Evolutionary conservation across 176 grass and related monocot species (phyloP).

Genomic region (Zizania latifolia): DNA sequence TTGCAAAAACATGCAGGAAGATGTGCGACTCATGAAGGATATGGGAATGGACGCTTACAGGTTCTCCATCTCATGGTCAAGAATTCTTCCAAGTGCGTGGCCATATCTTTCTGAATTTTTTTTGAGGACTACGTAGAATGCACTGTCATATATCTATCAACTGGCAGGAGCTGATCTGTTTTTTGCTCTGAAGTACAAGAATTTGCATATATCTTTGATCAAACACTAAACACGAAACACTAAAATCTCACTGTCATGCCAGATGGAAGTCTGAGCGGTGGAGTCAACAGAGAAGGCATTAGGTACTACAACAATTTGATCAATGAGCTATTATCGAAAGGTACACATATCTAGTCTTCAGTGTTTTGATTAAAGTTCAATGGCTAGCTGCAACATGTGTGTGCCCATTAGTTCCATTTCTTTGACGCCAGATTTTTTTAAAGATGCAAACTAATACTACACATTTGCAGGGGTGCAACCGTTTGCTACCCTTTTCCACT

Average conservation of each 20-base stretch:
- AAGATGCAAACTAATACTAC: neutral
- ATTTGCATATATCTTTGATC: neutral
- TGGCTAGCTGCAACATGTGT: neutral
- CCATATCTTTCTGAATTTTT: neutral
- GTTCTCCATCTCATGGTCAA: constrained; percentile 62
- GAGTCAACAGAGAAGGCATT: constrained; percentile 50
- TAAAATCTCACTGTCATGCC: neutral
- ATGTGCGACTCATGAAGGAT: constrained; percentile 54
- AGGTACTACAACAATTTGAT: constrained; percentile 57
- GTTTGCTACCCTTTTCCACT: constrained; percentile 63
- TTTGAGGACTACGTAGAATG: neutral
- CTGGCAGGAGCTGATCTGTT: no score
- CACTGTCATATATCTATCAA: neutral
- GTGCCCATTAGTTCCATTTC: neutral
- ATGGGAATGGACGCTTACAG: constrained; percentile 59
- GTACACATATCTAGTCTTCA: neutral
- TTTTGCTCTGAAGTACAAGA: neutral
- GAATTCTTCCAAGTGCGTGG: constrained; percentile 58
- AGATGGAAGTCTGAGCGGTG: constrained; percentile 55
- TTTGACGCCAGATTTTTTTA: neutral
- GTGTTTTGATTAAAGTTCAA: neutral
- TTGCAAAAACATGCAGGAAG: constrained; percentile 37
- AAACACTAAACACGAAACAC: neutral
- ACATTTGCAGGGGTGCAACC: constrained; percentile 41
- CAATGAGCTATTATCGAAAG: constrained; percentile 40